phyloP scores from a whole-genome alignment of 2,329 filamentous ascomycete genomes.

The Fusarium sp. region DNA sequence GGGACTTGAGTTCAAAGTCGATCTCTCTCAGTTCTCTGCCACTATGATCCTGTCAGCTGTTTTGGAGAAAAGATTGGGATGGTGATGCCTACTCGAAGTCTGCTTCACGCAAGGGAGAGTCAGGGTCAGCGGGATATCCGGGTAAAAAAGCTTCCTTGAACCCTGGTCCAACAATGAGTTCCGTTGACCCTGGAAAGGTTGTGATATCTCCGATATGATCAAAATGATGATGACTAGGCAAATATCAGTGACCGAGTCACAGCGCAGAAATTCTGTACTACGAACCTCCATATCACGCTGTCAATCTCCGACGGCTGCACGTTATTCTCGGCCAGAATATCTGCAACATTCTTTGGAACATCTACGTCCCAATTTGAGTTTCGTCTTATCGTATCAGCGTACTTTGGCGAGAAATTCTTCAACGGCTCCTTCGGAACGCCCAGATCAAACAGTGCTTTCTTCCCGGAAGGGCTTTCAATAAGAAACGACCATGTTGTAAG shows the following conservation, averaged over 20 bases:
- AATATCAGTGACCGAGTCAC: not conserved
- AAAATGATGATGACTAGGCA: slow-evolving; percentile 13
- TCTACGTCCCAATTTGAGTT: not conserved
- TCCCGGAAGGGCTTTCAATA: slow-evolving; percentile 1
- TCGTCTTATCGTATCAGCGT: not conserved
- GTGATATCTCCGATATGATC: slow-evolving; percentile 27
- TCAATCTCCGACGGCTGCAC: not conserved
- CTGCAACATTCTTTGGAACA: slow-evolving; percentile 14
- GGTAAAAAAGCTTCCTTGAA: slow-evolving; percentile 26
- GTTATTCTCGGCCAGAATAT: slow-evolving; percentile 1
- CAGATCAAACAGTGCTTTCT: slow-evolving; percentile 19
- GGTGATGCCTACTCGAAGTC: slow-evolving; percentile 2
- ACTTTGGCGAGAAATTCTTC: not conserved
- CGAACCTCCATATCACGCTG: slow-evolving; percentile 28
- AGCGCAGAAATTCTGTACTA: rapidly evolving
- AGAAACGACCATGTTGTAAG: slow-evolving; percentile 18
- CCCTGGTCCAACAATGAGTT: slow-evolving; percentile 19
- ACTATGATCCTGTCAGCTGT: not conserved
- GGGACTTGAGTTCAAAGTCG: not conserved
- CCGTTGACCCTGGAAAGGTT: slow-evolving; percentile 16
- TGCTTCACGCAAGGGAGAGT: slow-evolving; percentile 4
- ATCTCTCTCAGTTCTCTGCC: slow-evolving; percentile 15
- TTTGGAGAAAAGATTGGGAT: rapidly evolving
- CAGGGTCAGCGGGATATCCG: slow-evolving; percentile 3
- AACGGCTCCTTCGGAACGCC: slow-evolving; percentile 13